Evolutionary conservation across 164 flowering plant genomes (phyloP).

Genomic region (Magnolia officinalis): DNA sequence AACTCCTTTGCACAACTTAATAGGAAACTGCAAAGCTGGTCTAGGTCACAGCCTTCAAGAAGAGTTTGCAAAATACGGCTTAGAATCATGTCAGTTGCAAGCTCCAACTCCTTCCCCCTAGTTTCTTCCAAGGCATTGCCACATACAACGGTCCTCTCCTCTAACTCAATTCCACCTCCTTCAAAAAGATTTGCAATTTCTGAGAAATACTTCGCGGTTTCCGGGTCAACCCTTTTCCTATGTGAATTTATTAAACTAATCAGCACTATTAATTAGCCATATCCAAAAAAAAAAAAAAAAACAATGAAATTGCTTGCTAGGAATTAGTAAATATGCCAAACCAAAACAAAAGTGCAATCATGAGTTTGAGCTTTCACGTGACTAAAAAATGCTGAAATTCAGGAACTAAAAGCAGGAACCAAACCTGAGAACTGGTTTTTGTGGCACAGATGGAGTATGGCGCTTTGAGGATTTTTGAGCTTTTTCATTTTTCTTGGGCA

Average conservation of each 20-base stretch:
- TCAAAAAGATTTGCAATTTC: slow-evolving; percentile 78
- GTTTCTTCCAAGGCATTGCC: slow-evolving; percentile 90
- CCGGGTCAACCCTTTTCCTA: slow-evolving; percentile 91
- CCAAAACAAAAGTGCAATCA: background rate
- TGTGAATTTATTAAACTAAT: slow-evolving; percentile 3
- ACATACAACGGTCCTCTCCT: slow-evolving; percentile 63
- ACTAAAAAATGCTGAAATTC: background rate
- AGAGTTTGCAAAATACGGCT: slow-evolving; percentile 75
- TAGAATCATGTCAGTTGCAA: slow-evolving; percentile 75
- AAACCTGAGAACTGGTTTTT: slow-evolving; percentile 50
- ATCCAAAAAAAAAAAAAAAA: background rate
- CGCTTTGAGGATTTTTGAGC: slow-evolving; percentile 25
- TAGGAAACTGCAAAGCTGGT: slow-evolving; percentile 71
- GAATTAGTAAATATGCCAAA: no score
- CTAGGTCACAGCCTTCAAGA: slow-evolving; percentile 69
- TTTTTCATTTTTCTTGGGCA: slow-evolving; percentile 11
- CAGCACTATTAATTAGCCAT: background rate
- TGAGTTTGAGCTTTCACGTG: background rate
- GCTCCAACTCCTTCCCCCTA: slow-evolving; percentile 77
- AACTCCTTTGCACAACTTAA: slow-evolving; percentile 59
- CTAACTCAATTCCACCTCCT: slow-evolving; percentile 56
- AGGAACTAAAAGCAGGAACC: background rate
- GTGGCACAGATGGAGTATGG: slow-evolving; percentile 19
- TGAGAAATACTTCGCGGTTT: slow-evolving; percentile 65
- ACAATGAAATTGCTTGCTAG: no score